Percentiles rank a stretch among this genome's conserved stretches.
Conservation (phyloP, 1,284 basidiomycete species). For the Tetrapyrgos nigripes region DNA sequence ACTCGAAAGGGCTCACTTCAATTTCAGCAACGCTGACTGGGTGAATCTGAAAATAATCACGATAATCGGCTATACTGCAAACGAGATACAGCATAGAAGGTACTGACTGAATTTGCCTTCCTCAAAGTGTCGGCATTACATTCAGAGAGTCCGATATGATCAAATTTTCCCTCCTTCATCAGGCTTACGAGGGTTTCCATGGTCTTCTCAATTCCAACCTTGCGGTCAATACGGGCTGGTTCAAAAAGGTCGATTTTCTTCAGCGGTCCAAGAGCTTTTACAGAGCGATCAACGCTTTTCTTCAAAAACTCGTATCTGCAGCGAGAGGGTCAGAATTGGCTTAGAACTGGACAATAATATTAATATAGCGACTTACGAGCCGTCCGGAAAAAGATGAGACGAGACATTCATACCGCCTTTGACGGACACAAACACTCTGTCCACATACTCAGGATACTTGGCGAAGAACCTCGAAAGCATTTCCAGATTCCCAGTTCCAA, state of each 20-base stretch:
- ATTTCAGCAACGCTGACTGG: constrained; percentile 6
- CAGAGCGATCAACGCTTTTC: constrained; percentile 1
- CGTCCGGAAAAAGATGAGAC: constrained; percentile 1
- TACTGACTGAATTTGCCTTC: constrained; percentile 5
- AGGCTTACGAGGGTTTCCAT: constrained; percentile 4
- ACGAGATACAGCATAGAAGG: not conserved
- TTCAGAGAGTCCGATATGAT: constrained; percentile 8
- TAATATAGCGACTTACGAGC: constrained; percentile 2
- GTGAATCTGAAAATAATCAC: not conserved
- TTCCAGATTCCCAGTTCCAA: constrained; percentile 1
- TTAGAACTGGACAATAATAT: not conserved
- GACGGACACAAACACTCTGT: constrained; percentile 7
- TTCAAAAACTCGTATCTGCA: not conserved
- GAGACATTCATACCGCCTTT: not conserved
- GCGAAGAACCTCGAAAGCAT: constrained; percentile 3
- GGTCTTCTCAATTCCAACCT: not conserved
- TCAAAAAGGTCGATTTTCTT: constrained; percentile 10
- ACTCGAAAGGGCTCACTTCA: constrained; percentile 6
- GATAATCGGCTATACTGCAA: not conserved
- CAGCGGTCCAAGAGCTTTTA: not conserved
- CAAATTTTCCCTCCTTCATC: constrained; percentile 5
- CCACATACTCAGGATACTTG: constrained; percentile 7
- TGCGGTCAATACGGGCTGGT: constrained; percentile 2
- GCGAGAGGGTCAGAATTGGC: not conserved
- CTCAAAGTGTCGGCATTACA: constrained; percentile 10